Conservation (phyloP, 768 basidiomycete genomes). For the Kwoniella sp. region DNA sequence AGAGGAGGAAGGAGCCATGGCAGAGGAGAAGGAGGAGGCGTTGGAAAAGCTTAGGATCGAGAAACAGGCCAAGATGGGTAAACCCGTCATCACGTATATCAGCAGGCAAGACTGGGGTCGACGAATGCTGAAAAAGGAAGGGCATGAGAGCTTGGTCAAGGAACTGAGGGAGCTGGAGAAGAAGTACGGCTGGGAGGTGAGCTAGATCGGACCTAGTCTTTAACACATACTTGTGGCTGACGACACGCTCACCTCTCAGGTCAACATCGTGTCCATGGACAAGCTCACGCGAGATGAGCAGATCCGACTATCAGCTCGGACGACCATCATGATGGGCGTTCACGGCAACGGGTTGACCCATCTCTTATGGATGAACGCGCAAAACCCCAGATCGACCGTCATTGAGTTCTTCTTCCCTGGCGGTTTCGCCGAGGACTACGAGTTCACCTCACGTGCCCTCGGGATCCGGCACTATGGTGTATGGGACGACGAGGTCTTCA, state of each 20-base stretch:
- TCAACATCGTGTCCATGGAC: constrained; percentile 82
- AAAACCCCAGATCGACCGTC: constrained; percentile 67
- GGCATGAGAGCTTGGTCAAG: constrained; percentile 73
- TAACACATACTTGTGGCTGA: background rate
- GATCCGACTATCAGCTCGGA: constrained; percentile 70
- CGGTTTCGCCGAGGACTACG: constrained; percentile 81
- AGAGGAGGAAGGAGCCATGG: constrained; percentile 44
- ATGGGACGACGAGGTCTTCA: constrained; percentile 75
- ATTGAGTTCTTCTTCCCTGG: constrained; percentile 78
- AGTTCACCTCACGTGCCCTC: constrained; percentile 72
- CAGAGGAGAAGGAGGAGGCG: constrained; percentile 37
- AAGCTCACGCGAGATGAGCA: constrained; percentile 75
- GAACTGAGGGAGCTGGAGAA: constrained; percentile 69
- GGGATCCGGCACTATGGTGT: constrained; percentile 78
- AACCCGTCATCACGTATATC: constrained; percentile 85
- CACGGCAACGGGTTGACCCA: constrained; percentile 61
- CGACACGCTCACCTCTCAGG: constrained; percentile 34
- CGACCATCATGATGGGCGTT: constrained; percentile 60
- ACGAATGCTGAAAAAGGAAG: constrained; percentile 67
- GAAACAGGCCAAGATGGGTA: constrained; percentile 52
- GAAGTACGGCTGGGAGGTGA: constrained; percentile 66
- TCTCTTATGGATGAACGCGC: constrained; percentile 73
- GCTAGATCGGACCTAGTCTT: background rate
- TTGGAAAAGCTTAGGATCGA: constrained; percentile 22
- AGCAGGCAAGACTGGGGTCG: constrained; percentile 84